Evolutionary conservation across 495 filamentous ascomycete species (phyloP), one percentile per base, ranked within the genome.

Genomic region (Barbatosphaeria neglecta): DNA sequence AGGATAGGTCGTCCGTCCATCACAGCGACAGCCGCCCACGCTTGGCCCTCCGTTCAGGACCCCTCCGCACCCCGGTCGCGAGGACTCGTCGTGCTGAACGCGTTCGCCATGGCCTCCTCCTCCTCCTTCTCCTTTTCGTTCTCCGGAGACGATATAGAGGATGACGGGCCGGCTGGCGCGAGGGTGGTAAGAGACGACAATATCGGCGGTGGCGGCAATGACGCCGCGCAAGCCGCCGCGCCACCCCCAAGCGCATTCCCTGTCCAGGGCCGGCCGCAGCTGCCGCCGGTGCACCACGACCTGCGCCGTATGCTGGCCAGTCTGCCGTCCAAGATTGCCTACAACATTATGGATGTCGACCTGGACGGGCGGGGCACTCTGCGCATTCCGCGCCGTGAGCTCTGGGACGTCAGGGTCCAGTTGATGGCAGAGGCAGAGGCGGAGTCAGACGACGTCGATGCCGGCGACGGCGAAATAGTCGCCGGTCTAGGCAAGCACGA

Each of bases 391-490:
- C 83, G 88, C 22, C 81, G 92, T 13, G 90, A 95, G 54, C 75
- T 95, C 45, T 95, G 90, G 73, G 92, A 98, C 60, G 86, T 95
- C 41, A 82, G 86, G 40, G 79, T 94, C 37, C 92, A 98, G 66
- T 73, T 96, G 24, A 94, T 95, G 85, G 86, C 86, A 33, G 89
- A 96, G 65, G 85, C 86, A 49, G 74, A 71, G 31, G 64, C 59
- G 54, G 66, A 51, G 60, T 59, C 61, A 13, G 9, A 35, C 13
- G 31, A n/a, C 31, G 13, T 10, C 11, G 31, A n/a, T 11, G 31
- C 4, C 22, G 55, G 54, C 15, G 50, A 48, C 3, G 55, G 56
- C 38, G 68, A 67, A 35, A 48, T 60, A 9, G 60, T 65, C 27
- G 61, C 76, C 17, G 80, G 80, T 18, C 70, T 92, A 9, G 86